phyloP scores from a whole-genome alignment of 2,329 filamentous ascomycete species.

The Sclerotinia spermophila region DNA sequence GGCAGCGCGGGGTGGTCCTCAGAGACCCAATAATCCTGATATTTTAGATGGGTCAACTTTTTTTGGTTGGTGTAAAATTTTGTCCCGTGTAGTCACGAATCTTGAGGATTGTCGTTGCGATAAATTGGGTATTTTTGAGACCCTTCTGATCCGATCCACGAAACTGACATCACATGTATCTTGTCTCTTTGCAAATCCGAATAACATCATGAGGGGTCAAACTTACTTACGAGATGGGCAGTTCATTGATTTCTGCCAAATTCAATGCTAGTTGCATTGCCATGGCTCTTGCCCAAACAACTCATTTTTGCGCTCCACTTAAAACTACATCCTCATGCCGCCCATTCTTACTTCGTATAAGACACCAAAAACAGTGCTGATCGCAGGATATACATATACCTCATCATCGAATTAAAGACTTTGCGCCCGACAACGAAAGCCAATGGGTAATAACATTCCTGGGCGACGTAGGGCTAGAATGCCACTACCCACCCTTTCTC shows the following conservation, averaged over 20 bases:
- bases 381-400: not conserved
- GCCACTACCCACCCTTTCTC: not conserved
- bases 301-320: not conserved
- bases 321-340: too few relatives aligned
- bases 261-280: not conserved
- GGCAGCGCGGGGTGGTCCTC: not conserved
- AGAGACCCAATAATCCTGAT: not conserved
- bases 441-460: not conserved
- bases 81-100: not conserved
- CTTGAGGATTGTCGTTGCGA: not conserved
- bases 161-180: not conserved
- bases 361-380: not conserved
- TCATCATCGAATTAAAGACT: not conserved
- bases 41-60: not conserved
- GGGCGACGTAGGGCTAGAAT: too few relatives aligned
- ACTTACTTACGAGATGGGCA: not conserved
- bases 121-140: not conserved
- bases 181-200: not conserved
- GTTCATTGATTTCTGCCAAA: not conserved
- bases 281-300: not conserved
- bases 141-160: not conserved
- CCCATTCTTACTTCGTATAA: not conserved
- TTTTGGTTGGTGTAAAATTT: not conserved
- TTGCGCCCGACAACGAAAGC: not conserved
- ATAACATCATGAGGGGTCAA: not conserved